Base-by-base conservation (phyloP, 805 yeast species). In the Candida railenensis region DNA sequence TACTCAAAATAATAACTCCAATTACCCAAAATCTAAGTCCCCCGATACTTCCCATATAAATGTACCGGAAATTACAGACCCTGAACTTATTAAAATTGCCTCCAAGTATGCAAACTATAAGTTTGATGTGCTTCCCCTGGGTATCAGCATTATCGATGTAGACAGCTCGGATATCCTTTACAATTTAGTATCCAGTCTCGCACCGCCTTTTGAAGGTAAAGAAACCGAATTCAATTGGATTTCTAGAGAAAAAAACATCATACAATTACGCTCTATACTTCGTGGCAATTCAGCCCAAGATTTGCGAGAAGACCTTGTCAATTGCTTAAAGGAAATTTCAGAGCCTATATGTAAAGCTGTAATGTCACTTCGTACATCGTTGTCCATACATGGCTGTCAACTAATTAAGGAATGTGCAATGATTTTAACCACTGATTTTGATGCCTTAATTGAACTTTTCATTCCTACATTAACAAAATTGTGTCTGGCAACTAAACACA, bases 141-240 rank as follows among this genome's bases (percentile, higher is more conserved):
- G 67, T 40, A 53, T 72, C 2, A 15, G 44, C 3, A 51, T 65
- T 34, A 12, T 16, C 19, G 21, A 19, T 20, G 22, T 36, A 60
- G 59, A 11, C 58, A 62, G 33, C 54, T 41, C 51, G 3, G 58
- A 60, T 18, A 49, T 51, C 2, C 44, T 72, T 14, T 40, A 51
- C 30, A 48, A 46, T 14, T 44, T 51, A 3, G 22, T 63, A 3
- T 45, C 54, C 7, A 60, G 52, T 1, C 46, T 62, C 37, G 9
- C 39, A 1, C 64, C 67, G 1, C 53, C 55, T 12, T 90, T 92
- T 55, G 77, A 73, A 7, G 86, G 85, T 3, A 73, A 85, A 56
- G 99, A 94, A 62, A 86, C 96, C 0, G 99, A 94, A 58, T 76
- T 76, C 48, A 94, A 94, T 60, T 94, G 99, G 99, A 65, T 71